phyloP scores from a whole-genome alignment of 106 monocot species.

The Gastrodia elata region DNA sequence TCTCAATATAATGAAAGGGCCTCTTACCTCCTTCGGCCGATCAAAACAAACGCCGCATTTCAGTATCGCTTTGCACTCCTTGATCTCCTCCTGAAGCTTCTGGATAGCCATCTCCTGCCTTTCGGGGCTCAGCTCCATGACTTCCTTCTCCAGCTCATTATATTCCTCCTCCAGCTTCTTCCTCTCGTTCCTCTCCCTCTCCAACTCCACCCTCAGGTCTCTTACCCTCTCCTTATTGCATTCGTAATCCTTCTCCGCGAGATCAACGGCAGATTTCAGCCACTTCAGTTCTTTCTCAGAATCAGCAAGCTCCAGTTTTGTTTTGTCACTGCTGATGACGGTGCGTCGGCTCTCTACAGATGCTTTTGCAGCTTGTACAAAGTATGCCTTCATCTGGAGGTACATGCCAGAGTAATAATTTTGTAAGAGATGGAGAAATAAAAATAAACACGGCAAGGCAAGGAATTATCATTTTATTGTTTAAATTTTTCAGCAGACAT shows the following conservation, averaged over 20 bases:
- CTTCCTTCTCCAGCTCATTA: conserved; percentile 49
- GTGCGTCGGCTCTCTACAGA: conserved; percentile 54
- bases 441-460: too few species aligned
- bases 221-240: conserved; percentile 46
- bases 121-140: conserved; percentile 67
- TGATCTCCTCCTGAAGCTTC: conserved; percentile 93
- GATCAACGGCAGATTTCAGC: conserved; percentile 50
- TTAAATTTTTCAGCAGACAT: not conserved
- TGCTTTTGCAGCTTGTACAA: conserved; percentile 64
- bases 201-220: conserved; percentile 50
- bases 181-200: conserved; percentile 73
- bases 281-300: conserved; percentile 85
- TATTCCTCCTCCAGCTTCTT: conserved; percentile 71
- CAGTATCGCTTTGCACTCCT: conserved; percentile 97
- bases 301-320: conserved; percentile 48
- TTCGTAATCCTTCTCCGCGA: conserved; percentile 64
- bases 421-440: not conserved
- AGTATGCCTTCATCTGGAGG: conserved; percentile 55
- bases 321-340: conserved; percentile 42
- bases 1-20: too few species aligned
- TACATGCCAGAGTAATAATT: not conserved
- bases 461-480: not conserved
- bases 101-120: conserved; percentile 59
- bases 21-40: conserved; percentile 94
- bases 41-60: conserved; percentile 99